These are phyloP conservation scores for Paspalum notatum DNA, from an alignment of 176 grass and related monocot species.

Conservation along the genomic window DNA sequence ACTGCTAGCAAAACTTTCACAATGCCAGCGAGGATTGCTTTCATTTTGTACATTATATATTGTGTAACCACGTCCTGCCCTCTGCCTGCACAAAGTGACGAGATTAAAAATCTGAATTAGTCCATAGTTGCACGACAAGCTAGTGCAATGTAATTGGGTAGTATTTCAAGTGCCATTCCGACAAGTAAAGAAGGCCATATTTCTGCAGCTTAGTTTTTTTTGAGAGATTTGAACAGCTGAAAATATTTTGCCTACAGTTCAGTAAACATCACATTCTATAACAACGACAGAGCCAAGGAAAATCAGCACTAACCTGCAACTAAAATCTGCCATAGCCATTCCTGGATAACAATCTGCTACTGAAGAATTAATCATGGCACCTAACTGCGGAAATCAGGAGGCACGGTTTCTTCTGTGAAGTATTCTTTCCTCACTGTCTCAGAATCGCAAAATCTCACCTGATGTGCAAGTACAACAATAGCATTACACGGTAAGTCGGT, in stretches of 20 bases:
- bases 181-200: background rate
- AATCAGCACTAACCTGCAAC: constrained; percentile 17
- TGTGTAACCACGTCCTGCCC: background rate
- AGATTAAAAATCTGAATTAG: background rate
- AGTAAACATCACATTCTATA: background rate
- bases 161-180: background rate
- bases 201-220: background rate
- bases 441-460: constrained; percentile 78
- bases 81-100: too few species aligned
- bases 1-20: background rate
- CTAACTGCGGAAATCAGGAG: constrained; percentile 65
- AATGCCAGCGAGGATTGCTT: background rate
- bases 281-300: background rate
- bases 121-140: background rate
- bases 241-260: background rate
- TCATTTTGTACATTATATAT: background rate
- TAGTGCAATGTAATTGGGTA: background rate
- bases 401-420: constrained; percentile 69
- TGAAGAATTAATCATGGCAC: background rate
- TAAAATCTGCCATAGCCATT: background rate
- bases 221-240: background rate
- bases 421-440: constrained; percentile 74
- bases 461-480: constrained; percentile 16
- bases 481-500: background rate
- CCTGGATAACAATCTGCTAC: background rate